phyloP scores from a whole-genome alignment of 371 early-diverging fungal genomes.

The Mortierella sp. region DNA sequence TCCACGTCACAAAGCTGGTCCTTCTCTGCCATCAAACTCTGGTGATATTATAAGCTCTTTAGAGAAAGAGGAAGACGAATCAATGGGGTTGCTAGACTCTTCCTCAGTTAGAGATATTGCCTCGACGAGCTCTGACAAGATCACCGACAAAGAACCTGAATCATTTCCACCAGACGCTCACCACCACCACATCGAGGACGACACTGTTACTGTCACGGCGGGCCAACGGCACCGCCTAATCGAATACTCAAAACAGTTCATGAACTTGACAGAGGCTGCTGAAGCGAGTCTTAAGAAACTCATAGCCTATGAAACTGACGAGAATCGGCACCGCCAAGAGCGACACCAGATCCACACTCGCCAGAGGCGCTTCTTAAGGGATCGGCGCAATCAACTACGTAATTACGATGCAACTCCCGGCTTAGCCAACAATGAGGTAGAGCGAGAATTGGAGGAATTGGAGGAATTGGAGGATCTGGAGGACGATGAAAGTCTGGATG shows the following conservation, averaged over 20 bases:
- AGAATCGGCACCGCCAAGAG: constrained; percentile 10
- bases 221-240: constrained; percentile 25
- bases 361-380: constrained; percentile 10
- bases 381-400: constrained; percentile 8
- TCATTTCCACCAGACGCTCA: neutral
- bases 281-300: constrained; percentile 20
- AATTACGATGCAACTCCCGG: neutral
- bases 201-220: constrained; percentile 10
- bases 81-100: constrained; percentile 20
- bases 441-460: constrained; percentile 27
- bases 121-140: constrained; percentile 9
- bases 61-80: constrained; percentile 25
- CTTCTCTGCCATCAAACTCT: neutral
- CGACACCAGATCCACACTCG: constrained; percentile 4
- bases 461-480: constrained; percentile 31
- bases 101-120: constrained; percentile 33
- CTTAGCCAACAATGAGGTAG: constrained; percentile 1
- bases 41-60: constrained; percentile 17
- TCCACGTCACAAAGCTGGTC: neutral
- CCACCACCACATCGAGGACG: constrained; percentile 3
- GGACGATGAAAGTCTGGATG: constrained; percentile 31
- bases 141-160: neutral
- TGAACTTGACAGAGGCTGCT: constrained; percentile 10
- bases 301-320: constrained; percentile 19
- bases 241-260: constrained; percentile 27